These are phyloP conservation scores for Tanacetum coccineum DNA, from an alignment of 129 eudicot species.

Conservation along the genomic window DNA sequence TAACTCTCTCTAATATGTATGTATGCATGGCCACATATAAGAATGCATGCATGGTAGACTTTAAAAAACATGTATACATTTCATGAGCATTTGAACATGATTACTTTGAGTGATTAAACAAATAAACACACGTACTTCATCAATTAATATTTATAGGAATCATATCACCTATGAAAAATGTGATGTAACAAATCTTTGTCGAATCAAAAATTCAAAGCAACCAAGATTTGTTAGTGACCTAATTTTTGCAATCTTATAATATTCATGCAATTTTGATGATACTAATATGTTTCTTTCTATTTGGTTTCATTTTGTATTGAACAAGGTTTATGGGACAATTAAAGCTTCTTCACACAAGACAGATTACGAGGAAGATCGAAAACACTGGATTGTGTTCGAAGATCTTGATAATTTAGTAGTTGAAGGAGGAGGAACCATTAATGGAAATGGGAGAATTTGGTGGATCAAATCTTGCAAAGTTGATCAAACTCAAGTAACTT, in stretches of 20 bases:
- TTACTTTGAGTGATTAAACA: constrained; percentile 18
- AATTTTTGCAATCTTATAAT: constrained; percentile 14
- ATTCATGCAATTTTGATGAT: constrained; percentile 27
- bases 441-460: constrained; percentile 86
- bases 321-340: constrained; percentile 68
- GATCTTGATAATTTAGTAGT: constrained; percentile 42
- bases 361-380: constrained; percentile 32
- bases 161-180: constrained; percentile 15
- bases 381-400: constrained; percentile 65
- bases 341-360: constrained; percentile 49
- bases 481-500: constrained; percentile 45
- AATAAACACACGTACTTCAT: constrained; percentile 25
- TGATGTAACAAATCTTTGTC: constrained; percentile 23
- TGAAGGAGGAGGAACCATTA: constrained; percentile 80
- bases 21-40: background rate
- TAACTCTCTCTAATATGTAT: background rate
- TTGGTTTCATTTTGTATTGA: background rate
- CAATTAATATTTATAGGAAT: constrained; percentile 22
- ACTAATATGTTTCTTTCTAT: background rate
- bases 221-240: constrained; percentile 30
- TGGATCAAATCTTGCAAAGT: constrained; percentile 89
- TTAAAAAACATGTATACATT: background rate
- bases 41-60: too few species aligned
- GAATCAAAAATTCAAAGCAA: constrained; percentile 14
- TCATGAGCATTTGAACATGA: constrained; percentile 16